Evolutionary conservation across 208 protist species (phyloP).

Genomic region (Naegleria fowleri): DNA sequence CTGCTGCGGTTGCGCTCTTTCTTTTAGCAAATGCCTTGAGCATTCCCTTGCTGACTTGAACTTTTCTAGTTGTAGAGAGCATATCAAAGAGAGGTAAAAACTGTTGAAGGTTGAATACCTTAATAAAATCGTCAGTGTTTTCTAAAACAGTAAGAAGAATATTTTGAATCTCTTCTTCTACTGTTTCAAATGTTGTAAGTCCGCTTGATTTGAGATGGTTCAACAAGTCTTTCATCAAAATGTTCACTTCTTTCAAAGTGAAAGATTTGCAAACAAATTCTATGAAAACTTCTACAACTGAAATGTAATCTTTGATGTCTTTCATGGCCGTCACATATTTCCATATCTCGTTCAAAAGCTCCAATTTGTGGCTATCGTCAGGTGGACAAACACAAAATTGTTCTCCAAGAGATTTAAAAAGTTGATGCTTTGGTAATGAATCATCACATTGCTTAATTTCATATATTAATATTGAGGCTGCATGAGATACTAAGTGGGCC

Average conservation of each 20-base stretch:
- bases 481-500: constrained; percentile 42
- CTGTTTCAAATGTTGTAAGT: constrained; percentile 35
- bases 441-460: not conserved
- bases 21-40: constrained; percentile 47
- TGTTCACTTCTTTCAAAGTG: constrained; percentile 46
- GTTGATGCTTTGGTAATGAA: constrained; percentile 24
- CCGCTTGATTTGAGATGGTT: constrained; percentile 39
- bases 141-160: constrained; percentile 52
- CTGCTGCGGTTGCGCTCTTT: constrained; percentile 29
- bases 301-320: constrained; percentile 52
- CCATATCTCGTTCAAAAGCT: constrained; percentile 59
- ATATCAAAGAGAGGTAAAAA: constrained; percentile 62
- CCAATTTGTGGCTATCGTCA: constrained; percentile 19
- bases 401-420: constrained; percentile 52
- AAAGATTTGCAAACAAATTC: constrained; percentile 63
- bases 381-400: constrained; percentile 43
- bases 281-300: constrained; percentile 57
- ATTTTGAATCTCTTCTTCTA: constrained; percentile 49
- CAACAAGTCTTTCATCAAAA: constrained; percentile 53
- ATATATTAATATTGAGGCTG: constrained; percentile 36
- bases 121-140: constrained; percentile 40
- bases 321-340: constrained; percentile 30
- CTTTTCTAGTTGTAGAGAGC: constrained; percentile 47
- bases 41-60: constrained; percentile 51
- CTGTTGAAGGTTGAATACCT: constrained; percentile 45